phyloP scores from a whole-genome alignment of 345 rosid species.

The Litchi chinensis region DNA sequence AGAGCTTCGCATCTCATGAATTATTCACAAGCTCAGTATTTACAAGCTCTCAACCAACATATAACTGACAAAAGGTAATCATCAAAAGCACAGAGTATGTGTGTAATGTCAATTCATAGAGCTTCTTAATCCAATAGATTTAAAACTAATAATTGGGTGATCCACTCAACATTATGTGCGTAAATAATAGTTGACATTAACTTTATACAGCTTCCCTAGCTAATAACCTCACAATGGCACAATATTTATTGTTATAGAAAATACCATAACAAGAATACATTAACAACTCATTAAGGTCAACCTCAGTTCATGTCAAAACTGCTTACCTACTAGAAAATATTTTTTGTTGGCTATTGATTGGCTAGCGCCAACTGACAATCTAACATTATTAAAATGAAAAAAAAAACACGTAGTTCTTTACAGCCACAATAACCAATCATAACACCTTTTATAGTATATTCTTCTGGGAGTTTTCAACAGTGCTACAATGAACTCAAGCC shows the following conservation, averaged over 20 bases:
- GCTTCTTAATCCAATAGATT: conserved; percentile 3
- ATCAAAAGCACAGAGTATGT: too few species aligned
- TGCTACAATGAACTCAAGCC: background rate
- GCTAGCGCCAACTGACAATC: background rate
- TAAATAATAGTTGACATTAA: background rate
- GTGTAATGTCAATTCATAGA: background rate
- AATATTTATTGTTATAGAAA: conserved; percentile 8
- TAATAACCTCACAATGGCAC: background rate
- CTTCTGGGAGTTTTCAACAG: background rate
- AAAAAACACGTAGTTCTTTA: background rate
- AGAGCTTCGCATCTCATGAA: background rate
- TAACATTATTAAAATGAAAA: background rate
- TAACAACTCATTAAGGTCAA: background rate
- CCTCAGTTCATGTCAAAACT: conserved; percentile 7
- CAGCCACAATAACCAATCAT: background rate
- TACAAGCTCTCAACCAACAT: background rate
- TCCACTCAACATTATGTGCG: background rate
- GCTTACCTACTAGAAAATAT: background rate
- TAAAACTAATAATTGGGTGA: background rate
- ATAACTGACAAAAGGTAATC: background rate
- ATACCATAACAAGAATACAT: conserved; percentile 6
- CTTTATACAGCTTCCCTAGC: background rate
- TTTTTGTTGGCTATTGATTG: background rate
- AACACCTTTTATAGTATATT: background rate
- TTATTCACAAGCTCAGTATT: background rate